Evolutionary conservation across 2,329 filamentous ascomycete species (phyloP), one percentile per base, ranked within the genome.

Genomic region (Cercospora citrullina): DNA sequence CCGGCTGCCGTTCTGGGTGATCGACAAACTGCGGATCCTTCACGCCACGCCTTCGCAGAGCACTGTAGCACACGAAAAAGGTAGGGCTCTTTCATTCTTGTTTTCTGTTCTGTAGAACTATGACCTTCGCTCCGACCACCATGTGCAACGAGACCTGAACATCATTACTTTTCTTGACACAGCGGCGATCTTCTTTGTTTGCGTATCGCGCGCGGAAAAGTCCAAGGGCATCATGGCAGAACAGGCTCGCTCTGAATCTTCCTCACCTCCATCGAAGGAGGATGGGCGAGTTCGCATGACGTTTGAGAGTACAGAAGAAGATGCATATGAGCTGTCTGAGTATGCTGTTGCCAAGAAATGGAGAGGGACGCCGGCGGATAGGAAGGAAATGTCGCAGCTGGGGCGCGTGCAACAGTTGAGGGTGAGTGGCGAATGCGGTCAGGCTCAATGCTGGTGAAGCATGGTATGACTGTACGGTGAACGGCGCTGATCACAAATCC

Each of bases 341-440:
- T 58, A 68, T 16, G 70, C 63, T 9, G 72, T 74, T n/a, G 68
- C 66, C 42, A 66, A 65, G 65, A 72, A 73, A 66, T 73, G 68
- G 66, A 72, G 69, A 59, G 72, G 71, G 0, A 72, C 72, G 26
- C 64, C 60, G 30, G 70, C 68, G 5, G 72, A 74, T 58, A 68
- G 64, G 33, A 69, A 67, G 26, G 72, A 72, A 7, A 74, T 74
- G 72, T 66, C 68, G 57, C 65, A 66, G n/a, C 63, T 74, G 28
- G 72, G 72, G 21, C 70, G 71, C 48, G 59, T 72, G 28, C 72
- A 74, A 60, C 68, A 72, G 62, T 55, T 71, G 48, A 55, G 48
- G 16, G 48, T 55, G 26, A 55, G 48, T 55, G 23, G 48, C 48
- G 14, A 28, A 14, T n/a, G 26, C 16, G 23, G 5, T 9, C 48